These are phyloP conservation scores for Lepidium sativum DNA, from an alignment of 345 rosid species.

Conservation along the genomic window DNA sequence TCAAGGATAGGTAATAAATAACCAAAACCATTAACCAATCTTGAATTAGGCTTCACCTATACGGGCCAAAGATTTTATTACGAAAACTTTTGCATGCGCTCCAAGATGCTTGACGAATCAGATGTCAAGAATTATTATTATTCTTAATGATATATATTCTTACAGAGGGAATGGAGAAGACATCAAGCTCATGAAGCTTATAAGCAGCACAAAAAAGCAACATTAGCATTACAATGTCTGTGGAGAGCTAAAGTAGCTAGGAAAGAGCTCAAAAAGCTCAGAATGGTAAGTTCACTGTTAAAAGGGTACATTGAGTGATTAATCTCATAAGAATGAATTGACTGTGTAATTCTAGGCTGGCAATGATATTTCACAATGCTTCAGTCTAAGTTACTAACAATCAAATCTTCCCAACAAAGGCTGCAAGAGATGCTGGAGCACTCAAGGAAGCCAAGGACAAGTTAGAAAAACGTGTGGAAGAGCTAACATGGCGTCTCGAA, in stretches of 20 bases:
- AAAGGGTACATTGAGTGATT: neutral
- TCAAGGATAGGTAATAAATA: neutral
- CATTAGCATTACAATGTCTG: conserved; percentile 45
- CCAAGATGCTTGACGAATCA: neutral
- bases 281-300: conserved; percentile 30
- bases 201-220: conserved; percentile 37
- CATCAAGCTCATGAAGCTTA: conserved; percentile 37
- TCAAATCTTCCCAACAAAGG: conserved; percentile 29
- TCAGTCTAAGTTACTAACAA: conserved; percentile 2
- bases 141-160: conserved; percentile 1
- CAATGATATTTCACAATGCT: neutral
- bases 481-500: conserved; percentile 52
- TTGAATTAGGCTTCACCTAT: neutral
- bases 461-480: conserved; percentile 60
- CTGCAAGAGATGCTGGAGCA: conserved; percentile 68
- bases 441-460: conserved; percentile 62
- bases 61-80: neutral
- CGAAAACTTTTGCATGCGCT: neutral
- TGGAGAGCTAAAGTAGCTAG: conserved; percentile 55
- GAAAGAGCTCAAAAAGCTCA: conserved; percentile 55
- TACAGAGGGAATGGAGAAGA: conserved; percentile 52
- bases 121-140: neutral
- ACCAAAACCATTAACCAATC: neutral
- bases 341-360: neutral
- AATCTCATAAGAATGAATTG: neutral